These are phyloP conservation scores for Saccharomycopsis guyanensis DNA, from an alignment of 805 yeast genomes.

Conservation along the genomic window DNA sequence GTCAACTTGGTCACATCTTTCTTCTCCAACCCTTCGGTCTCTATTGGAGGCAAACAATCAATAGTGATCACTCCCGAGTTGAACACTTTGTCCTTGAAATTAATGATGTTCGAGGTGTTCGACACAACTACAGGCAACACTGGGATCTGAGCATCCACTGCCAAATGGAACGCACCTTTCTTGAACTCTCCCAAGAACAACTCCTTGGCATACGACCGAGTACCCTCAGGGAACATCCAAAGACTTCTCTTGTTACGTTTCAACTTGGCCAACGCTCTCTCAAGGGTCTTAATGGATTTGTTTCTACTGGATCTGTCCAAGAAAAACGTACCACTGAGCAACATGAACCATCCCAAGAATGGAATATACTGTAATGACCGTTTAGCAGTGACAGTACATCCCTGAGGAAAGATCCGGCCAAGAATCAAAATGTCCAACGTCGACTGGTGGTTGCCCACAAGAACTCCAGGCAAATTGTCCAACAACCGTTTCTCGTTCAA, in stretches of 20 bases:
- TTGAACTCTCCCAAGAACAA: slow-evolving; percentile 81
- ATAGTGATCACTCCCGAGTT: slow-evolving; percentile 69
- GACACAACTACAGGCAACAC: slow-evolving; percentile 82
- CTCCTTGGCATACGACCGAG: slow-evolving; percentile 69
- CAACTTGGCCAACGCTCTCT: slow-evolving; percentile 56
- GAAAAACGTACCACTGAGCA: slow-evolving; percentile 82
- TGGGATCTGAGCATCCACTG: slow-evolving; percentile 86
- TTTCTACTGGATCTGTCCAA: slow-evolving; percentile 74
- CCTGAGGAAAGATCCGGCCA: slow-evolving; percentile 79
- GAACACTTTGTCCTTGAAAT: slow-evolving; percentile 54
- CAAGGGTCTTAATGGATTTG: slow-evolving; percentile 69
- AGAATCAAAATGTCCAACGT: slow-evolving; percentile 76
- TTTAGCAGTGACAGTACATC: slow-evolving; percentile 90
- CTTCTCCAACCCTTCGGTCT: slow-evolving; percentile 59
- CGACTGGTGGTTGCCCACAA: slow-evolving; percentile 86
- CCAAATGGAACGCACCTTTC: slow-evolving; percentile 97
- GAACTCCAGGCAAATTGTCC: slow-evolving; percentile 58
- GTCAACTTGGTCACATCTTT: slow-evolving; percentile 64
- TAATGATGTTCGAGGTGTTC: slow-evolving; percentile 71
- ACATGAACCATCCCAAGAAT: slow-evolving; percentile 95
- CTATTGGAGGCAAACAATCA: slow-evolving; percentile 74
- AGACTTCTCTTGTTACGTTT: slow-evolving; percentile 61
- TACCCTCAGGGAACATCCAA: slow-evolving; percentile 96
- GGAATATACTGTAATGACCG: slow-evolving; percentile 78
- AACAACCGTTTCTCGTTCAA: slow-evolving; percentile 53